Evolutionary conservation across 257 asterid genomes (phyloP).

Genomic region (Lycium ferocissimum): DNA sequence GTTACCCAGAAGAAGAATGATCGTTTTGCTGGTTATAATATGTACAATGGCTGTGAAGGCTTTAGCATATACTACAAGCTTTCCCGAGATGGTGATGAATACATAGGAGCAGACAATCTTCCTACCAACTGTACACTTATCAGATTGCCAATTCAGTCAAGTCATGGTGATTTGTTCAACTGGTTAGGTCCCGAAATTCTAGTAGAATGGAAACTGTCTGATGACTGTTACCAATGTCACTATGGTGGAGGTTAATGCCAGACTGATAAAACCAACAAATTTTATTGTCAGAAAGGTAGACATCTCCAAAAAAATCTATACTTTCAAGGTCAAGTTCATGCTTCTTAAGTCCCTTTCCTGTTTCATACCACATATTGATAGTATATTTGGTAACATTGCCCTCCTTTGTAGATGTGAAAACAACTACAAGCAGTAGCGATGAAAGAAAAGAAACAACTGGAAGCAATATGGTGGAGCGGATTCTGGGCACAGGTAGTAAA

Average conservation of each 20-base stretch:
- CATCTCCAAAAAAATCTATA: neutral
- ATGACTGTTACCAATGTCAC: neutral
- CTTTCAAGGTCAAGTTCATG: neutral
- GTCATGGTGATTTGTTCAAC: neutral
- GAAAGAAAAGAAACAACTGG: neutral
- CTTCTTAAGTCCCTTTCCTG: neutral
- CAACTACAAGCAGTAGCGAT: neutral
- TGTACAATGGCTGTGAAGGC: too few relatives aligned
- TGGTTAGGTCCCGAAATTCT: neutral
- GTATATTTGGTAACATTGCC: neutral
- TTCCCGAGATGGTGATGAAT: too few relatives aligned
- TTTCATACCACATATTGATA: neutral
- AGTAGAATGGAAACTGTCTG: neutral
- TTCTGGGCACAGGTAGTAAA: neutral
- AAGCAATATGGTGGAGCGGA: neutral
- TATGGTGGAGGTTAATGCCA: conserved; percentile 20
- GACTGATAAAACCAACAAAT: neutral
- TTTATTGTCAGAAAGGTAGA: neutral
- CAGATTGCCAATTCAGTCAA: neutral
- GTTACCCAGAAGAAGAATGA: too few relatives aligned
- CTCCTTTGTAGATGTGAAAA: neutral
- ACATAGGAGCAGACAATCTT: neutral
- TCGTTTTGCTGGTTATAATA: too few relatives aligned
- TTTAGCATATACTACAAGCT: too few relatives aligned
- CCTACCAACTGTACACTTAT: conserved; percentile 17